Percentiles rank a stretch among this genome's conserved stretches.
Evolutionary conservation across 202 grass and related monocot genomes (phyloP).

Genomic region (Panicum hallii): DNA sequence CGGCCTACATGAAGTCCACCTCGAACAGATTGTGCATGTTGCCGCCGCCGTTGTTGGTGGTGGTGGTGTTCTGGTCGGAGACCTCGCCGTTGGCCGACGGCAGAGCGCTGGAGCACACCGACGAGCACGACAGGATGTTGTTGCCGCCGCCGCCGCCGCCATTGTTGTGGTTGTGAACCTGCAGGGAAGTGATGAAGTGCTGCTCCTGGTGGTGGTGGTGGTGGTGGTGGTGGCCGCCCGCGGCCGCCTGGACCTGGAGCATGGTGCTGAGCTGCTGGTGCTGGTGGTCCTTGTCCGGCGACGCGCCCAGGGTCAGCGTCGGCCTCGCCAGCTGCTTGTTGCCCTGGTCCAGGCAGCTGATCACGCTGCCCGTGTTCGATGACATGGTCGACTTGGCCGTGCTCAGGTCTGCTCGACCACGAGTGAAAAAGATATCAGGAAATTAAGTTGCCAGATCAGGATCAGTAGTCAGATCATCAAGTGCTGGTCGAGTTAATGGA

Average conservation of each 20-base stretch:
- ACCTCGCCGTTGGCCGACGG: conserved; percentile 40
- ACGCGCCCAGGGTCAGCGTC: conserved; percentile 51
- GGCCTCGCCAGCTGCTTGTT: conserved; percentile 43
- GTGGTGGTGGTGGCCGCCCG: background rate
- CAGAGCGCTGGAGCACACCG: conserved; percentile 46
- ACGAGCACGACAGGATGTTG: conserved; percentile 61
- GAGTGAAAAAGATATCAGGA: background rate
- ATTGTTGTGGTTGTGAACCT: conserved; percentile 1
- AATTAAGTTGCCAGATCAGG: background rate
- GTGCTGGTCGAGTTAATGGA: background rate
- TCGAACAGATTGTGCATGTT: conserved; percentile 58
- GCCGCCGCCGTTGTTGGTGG: background rate
- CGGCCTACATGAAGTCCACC: conserved; percentile 62
- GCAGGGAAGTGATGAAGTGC: conserved; percentile 53
- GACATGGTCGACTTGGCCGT: conserved; percentile 57
- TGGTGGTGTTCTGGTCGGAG: conserved; percentile 49
- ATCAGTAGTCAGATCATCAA: background rate
- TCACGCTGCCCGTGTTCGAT: conserved; percentile 56
- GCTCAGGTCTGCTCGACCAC: conserved; percentile 20
- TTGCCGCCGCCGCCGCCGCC: background rate
- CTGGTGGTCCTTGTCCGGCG: conserved; percentile 8
- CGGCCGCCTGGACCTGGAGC: conserved; percentile 43
- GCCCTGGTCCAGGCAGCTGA: conserved; percentile 55
- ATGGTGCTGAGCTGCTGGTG: conserved; percentile 33
- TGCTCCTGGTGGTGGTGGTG: conserved; percentile 36